Conservation (phyloP, 1,284 basidiomycete genomes). For the Moesziomyces parantarcticus region DNA sequence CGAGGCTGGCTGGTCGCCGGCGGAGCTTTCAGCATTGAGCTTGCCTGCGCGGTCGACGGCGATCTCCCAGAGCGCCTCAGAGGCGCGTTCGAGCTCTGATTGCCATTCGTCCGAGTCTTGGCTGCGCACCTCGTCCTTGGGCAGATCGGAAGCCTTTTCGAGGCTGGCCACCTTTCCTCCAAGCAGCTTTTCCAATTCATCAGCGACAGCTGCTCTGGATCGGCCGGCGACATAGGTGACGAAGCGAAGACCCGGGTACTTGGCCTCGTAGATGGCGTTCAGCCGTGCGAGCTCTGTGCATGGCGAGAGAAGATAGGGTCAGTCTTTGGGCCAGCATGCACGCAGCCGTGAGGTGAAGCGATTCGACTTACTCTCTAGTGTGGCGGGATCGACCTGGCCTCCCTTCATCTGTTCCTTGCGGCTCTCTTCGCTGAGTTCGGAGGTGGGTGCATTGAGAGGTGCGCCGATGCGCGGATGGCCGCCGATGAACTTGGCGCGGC, state of each 20-base stretch:
- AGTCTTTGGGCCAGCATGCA: background rate
- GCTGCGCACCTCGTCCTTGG: constrained; percentile 21
- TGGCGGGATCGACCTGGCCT: constrained; percentile 49
- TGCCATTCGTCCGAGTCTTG: constrained; percentile 48
- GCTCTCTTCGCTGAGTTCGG: constrained; percentile 49
- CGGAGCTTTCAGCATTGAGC: constrained; percentile 22
- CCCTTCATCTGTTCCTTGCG: constrained; percentile 55
- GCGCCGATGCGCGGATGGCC: constrained; percentile 60
- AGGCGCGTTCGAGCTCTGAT: constrained; percentile 56
- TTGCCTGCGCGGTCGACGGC: constrained; percentile 60
- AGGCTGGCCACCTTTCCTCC: constrained; percentile 33
- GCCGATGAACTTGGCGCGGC: constrained; percentile 48
- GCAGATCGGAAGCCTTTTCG: constrained; percentile 28
- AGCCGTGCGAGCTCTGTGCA: constrained; percentile 46
- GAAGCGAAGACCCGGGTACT: constrained; percentile 62
- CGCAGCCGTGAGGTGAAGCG: background rate
- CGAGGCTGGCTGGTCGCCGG: constrained; percentile 1
- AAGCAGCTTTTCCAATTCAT: constrained; percentile 51
- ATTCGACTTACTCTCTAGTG: constrained; percentile 40
- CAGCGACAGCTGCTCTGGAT: constrained; percentile 71
- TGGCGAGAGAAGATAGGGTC: background rate
- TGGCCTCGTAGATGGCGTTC: constrained; percentile 61
- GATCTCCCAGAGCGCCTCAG: constrained; percentile 64
- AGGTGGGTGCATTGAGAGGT: constrained; percentile 38
- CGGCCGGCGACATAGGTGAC: constrained; percentile 64